Base-by-base conservation (phyloP, 148 eudicot genomes). In the Nepenthes gracilis region DNA sequence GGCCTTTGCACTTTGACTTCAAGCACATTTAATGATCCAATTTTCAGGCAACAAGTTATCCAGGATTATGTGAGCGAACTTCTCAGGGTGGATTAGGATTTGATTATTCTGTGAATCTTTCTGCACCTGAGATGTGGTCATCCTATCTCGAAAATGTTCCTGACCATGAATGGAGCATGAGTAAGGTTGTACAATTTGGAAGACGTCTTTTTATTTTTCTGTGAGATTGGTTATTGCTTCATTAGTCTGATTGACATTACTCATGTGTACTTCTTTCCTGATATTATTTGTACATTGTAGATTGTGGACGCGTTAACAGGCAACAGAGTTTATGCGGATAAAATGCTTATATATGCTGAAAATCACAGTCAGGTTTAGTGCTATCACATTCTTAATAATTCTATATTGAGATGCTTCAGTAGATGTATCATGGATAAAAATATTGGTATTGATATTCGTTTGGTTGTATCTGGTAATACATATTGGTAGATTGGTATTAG, bases 1-100 rank as follows among this genome's bases (percentile, higher is more conserved):
- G 49, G 37, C 52, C 12, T 3, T 61, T 43, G 57, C 36, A 36
- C 63, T 51, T 47, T 37, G 55, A 49, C 55, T 47, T 4, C 34
- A 34, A 38, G 4, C 15, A 11, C 15, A 10, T 2, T 62, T 60
- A n/a, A n/a, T 43, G n/a, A 11, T 66, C 23, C 51, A 61, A 33
- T 70, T 52, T 36, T 70, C 75, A 93, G 99, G 88, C 68, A 64
- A 88, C 96, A 58, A 75, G 72, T 59, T 93, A 84, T 77, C 99
- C 99, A 55, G 99, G 99, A 67, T 72, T 88, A 38, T 84, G 84
- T 55, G 98, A 93, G 74, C 89, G 95, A 62, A 86, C 84, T 69
- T 82, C 92, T 66, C 96, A 84, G 74, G 99, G 96, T 71, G 98
- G 99, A 71, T 70, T 93, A 66, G 99, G 99, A 64, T 93, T 93